phyloP scores from a whole-genome alignment of 208 protist species.

The Trypanosoma vivax region DNA sequence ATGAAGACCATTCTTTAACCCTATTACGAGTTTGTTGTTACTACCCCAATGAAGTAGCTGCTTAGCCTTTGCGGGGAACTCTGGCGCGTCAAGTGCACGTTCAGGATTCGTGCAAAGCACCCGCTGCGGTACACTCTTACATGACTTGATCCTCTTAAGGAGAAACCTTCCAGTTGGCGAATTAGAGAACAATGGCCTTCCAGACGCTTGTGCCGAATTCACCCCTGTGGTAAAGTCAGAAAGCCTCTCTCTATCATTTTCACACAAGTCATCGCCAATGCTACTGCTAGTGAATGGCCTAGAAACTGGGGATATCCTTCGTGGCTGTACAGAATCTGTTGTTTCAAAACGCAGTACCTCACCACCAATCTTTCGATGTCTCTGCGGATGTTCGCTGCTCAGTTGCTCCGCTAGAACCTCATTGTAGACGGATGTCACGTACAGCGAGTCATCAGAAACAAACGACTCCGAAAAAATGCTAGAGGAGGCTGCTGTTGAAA shows the following conservation, averaged over 20 bases:
- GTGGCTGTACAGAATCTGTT: background rate
- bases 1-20: conserved; percentile 67
- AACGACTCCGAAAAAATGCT: conserved; percentile 64
- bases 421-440: conserved; percentile 80
- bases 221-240: background rate
- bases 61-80: conserved; percentile 43
- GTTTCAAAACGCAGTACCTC: conserved; percentile 21
- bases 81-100: conserved; percentile 69
- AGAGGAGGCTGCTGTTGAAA: conserved; percentile 24
- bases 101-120: conserved; percentile 69
- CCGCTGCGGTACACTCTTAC: conserved; percentile 9
- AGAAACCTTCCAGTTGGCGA: conserved; percentile 7
- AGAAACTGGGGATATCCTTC: background rate
- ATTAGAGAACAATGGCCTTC: background rate
- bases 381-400: conserved; percentile 17
- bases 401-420: conserved; percentile 77
- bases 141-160: conserved; percentile 12
- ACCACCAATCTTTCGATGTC: conserved; percentile 23
- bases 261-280: background rate
- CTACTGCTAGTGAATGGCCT: background rate
- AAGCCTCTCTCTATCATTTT: background rate
- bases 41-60: conserved; percentile 81
- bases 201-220: background rate
- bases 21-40: conserved; percentile 80
- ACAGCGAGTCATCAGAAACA: conserved; percentile 76